phyloP scores from a whole-genome alignment of 139 green algal genomes.

The Dunaliella primolecta region DNA sequence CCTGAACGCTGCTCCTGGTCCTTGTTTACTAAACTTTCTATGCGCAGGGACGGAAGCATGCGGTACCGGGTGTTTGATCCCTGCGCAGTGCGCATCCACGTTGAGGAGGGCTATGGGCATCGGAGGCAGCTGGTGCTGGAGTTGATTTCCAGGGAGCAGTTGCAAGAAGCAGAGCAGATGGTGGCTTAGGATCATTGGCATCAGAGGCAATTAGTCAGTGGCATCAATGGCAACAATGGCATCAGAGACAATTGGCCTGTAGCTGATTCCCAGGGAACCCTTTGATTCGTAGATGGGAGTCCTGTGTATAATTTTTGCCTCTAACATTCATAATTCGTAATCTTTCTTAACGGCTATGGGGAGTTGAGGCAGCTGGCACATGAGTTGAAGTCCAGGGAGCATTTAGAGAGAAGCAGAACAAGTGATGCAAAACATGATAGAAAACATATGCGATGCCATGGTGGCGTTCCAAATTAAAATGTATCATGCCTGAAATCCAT shows the following conservation, averaged over 20 bases:
- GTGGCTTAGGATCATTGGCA: constrained; percentile 10
- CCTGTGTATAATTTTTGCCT: neutral
- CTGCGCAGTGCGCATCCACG: constrained; percentile 65
- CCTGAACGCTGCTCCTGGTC: too few species aligned
- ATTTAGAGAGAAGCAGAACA: too few species aligned
- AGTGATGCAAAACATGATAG: too few species aligned
- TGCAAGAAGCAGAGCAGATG: constrained; percentile 42
- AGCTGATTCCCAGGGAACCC: neutral
- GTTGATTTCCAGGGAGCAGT: constrained; percentile 49
- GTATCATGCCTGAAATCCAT: too few species aligned
- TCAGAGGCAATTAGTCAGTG: neutral
- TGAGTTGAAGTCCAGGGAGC: too few species aligned
- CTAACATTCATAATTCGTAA: too few species aligned
- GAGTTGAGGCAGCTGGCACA: neutral
- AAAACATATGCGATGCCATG: too few species aligned
- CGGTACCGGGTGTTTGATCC: constrained; percentile 72
- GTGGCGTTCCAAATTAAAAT: too few species aligned
- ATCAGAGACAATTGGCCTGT: neutral
- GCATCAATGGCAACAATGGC: neutral
- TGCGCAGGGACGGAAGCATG: constrained; percentile 36
- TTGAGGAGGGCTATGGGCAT: constrained; percentile 61
- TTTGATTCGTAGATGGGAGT: neutral
- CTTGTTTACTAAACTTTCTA: too few species aligned
- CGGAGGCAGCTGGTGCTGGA: constrained; percentile 58
- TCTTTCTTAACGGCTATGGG: too few species aligned